phyloP scores from a whole-genome alignment of 2,329 filamentous ascomycete species.

The Aspergillus hortae region DNA sequence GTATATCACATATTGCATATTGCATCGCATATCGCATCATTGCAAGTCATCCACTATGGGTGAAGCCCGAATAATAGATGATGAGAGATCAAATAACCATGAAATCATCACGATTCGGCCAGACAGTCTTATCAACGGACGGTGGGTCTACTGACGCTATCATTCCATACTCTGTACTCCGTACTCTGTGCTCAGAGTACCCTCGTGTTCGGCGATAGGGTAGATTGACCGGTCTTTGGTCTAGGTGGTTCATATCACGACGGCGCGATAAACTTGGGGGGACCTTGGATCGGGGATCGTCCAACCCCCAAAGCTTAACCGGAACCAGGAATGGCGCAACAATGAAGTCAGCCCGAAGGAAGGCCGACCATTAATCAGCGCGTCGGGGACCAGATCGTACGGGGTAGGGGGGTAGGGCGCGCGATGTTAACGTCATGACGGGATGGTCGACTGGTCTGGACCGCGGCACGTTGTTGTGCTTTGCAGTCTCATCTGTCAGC shows the following conservation, averaged over 20 bases:
- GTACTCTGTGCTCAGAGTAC: background rate
- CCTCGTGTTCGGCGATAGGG: background rate
- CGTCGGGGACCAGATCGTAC: too few relatives aligned
- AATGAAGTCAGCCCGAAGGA: conserved; percentile 3
- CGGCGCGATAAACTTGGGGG: background rate
- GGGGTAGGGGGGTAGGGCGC: too few relatives aligned
- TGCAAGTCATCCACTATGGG: background rate
- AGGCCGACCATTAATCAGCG: background rate
- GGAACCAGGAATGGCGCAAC: conserved; percentile 4
- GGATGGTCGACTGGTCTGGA: too few relatives aligned
- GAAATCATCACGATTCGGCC: background rate
- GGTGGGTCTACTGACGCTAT: conserved; percentile 9
- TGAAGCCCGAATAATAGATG: too few relatives aligned
- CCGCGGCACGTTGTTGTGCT: too few relatives aligned
- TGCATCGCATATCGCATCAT: too few relatives aligned
- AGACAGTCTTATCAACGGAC: too few relatives aligned
- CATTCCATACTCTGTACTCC: background rate
- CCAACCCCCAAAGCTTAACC: background rate
- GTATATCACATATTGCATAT: too few relatives aligned
- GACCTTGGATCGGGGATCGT: background rate
- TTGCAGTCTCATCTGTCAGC: too few relatives aligned
- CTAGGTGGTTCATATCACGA: background rate
- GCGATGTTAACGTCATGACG: background rate
- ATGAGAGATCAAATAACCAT: too few relatives aligned
- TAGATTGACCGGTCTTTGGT: background rate